Base-by-base conservation (phyloP, 257 asterid species). In the Verbascum thapsus region DNA sequence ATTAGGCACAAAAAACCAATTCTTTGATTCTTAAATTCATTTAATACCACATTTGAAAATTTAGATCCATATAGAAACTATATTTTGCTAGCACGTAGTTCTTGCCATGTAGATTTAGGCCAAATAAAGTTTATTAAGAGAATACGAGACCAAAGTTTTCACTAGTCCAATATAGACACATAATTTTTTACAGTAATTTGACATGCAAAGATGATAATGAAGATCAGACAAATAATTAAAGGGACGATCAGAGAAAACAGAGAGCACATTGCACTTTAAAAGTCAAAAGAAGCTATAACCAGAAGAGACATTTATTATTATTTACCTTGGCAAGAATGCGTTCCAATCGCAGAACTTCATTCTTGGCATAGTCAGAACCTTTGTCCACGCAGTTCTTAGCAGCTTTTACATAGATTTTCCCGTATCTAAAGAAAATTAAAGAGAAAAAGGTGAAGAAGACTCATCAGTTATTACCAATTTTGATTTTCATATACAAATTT, bases 301-400 rank as follows among this genome's bases (percentile, higher is more conserved):
- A 52, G 51, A 49, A 16, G 10, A 47, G 32, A 7, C 22, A 26
- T 50, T 8, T 12, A 51, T n/a, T 12, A 51, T n/a, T 26, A 22
- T 44, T 23, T 86, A 92, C 99, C 99, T 92, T 92, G 67, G 91
- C 77, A 74, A 92, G 85, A 45, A 92, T 71, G 68, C 98, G 95
- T 12, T 92, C 97, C 76, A 92, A 68, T 45, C 96, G 79, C 58
- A 64, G 79, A 70, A 83, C 72, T 76, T 92, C 99, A 45, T 87
- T 89, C 81, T 76, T 85, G 61, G 96, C 80, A 56, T 87, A 89
- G 72, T 92, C 95, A 64, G 88, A 72, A 67, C 99, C 99, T 69
- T 85, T 92, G 12, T 78, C 94, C 78, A 78, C 6, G 80, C 79
- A 72, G 80, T 85, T 89, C 81, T 92, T 89, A 60, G 96, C 96